Evolutionary conservation across 768 basidiomycete species (phyloP).

Genomic region (Hericium erinaceus): DNA sequence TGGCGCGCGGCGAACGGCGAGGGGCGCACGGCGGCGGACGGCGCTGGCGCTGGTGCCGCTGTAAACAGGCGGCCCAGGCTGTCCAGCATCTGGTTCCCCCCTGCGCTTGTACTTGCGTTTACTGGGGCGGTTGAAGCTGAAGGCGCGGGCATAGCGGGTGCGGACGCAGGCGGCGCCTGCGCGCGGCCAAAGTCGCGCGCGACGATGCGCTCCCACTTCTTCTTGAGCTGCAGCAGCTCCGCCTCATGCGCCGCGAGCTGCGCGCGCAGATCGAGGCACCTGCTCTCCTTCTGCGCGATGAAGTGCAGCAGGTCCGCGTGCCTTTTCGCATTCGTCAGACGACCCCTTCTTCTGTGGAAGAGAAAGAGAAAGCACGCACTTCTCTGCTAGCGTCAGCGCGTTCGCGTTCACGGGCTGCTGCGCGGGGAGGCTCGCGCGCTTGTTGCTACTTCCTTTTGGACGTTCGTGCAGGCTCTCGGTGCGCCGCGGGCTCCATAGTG

Average conservation of each 20-base stretch:
- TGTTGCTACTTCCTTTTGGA: conserved; percentile 13
- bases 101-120: not conserved
- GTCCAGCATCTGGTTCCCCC: not conserved
- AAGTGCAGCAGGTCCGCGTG: conserved; percentile 75
- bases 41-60: too few relatives aligned
- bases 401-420: conserved; percentile 17
- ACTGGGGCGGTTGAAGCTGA: conserved; percentile 9
- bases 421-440: conserved; percentile 14
- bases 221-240: conserved; percentile 67
- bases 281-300: conserved; percentile 82
- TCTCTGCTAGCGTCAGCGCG: conserved; percentile 64
- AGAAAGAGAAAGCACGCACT: conserved; percentile 33
- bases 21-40: conserved; percentile 7
- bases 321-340: conserved; percentile 26
- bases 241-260: conserved; percentile 65
- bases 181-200: conserved; percentile 42
- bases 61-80: not conserved
- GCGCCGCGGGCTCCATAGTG: conserved; percentile 3
- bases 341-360: not conserved
- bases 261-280: conserved; percentile 71
- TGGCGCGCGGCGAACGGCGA: not conserved
- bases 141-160: conserved; percentile 16
- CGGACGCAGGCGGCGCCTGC: conserved; percentile 6
- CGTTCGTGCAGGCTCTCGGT: not conserved
- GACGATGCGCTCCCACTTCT: conserved; percentile 78